Base-by-base conservation (phyloP, 1,139 yeast genomes). In the Blastobotrys petasosporus region DNA sequence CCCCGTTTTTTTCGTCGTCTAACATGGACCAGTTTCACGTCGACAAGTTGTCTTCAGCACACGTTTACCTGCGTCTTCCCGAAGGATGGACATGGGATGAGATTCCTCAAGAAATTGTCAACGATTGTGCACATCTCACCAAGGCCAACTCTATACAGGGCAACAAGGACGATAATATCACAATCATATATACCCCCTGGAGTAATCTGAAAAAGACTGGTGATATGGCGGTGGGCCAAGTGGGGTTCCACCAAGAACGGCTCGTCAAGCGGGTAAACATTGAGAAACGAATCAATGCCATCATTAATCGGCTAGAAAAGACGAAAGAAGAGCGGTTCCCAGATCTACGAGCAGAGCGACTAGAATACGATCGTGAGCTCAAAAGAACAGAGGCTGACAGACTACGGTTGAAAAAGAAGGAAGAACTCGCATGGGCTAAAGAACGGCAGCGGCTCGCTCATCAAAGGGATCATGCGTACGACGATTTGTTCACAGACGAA, bases 221-320 rank as follows among this genome's bases (percentile, higher is more conserved):
- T 4, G 76, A 77, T 35, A 85, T 85, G 94, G 88, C 79, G 42
- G 77, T 76, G n/a, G 95, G 95, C 3, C 87, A 88, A 39, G 95
- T 85, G 3, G 77, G 86, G 1, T 86, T 85, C 63, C 70, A 75
- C 40, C 73, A 74, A 56, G 79, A 81, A 46, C 73, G 73, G 3
- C 72, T 73, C 51, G 82, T 83, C 30, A 77, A 71, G 53, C 72
- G 79, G 51, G 63, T 79, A 25, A 74, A 72, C 53, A 74, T 86
- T 31, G 74, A 73, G 45, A 75, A 74, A 40, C 74, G 82, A 50
- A 81, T 82, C 40, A 84, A 82, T 56, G 67, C 76, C n/a, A 68
- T 82, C 2, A 61, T 85, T 42, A 85, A 84, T 58, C 72, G 80
- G 52, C 65, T 85, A 50, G 79, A 76, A 59, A 85, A 82, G 64